phyloP scores from a whole-genome alignment of 208 protist genomes.

The Strigomonas oncopelti region DNA sequence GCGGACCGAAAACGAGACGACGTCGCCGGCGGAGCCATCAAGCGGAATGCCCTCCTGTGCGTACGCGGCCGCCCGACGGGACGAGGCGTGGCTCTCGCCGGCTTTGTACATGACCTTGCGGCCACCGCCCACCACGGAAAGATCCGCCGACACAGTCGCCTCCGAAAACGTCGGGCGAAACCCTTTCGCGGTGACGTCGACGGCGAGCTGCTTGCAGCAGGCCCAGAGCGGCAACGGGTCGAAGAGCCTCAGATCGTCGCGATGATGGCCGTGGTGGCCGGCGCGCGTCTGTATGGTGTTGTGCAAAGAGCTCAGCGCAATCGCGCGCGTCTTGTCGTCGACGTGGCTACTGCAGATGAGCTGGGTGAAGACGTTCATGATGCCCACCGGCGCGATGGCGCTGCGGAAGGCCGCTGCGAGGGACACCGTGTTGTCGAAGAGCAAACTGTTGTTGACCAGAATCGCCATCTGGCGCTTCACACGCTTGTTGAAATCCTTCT shows the following conservation, averaged over 20 bases:
- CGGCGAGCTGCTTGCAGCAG: slow-evolving; percentile 29
- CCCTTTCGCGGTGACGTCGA: slow-evolving; percentile 2
- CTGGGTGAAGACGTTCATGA: slow-evolving; percentile 43
- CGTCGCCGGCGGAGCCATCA: slow-evolving; percentile 51
- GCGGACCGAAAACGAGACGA: slow-evolving; percentile 66
- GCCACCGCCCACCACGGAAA: slow-evolving; percentile 35
- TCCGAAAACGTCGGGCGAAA: slow-evolving; percentile 32
- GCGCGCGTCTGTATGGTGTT: slow-evolving; percentile 24
- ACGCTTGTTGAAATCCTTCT: slow-evolving; percentile 21
- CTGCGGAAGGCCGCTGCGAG: slow-evolving; percentile 38
- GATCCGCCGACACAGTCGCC: slow-evolving; percentile 20
- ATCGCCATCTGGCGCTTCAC: slow-evolving; percentile 46
- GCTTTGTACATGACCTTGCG: slow-evolving; percentile 26
- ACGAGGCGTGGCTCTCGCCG: neutral
- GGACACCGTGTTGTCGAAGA: slow-evolving; percentile 53
- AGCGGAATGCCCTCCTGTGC: slow-evolving; percentile 59
- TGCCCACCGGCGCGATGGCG: slow-evolving; percentile 26
- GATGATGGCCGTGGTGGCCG: neutral
- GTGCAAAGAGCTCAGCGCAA: slow-evolving; percentile 45
- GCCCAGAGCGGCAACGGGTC: slow-evolving; percentile 39
- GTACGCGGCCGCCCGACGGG: slow-evolving; percentile 31
- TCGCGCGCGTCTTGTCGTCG: slow-evolving; percentile 33
- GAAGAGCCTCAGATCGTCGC: slow-evolving; percentile 10
- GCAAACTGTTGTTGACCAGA: slow-evolving; percentile 49
- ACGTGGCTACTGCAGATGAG: slow-evolving; percentile 55